These are phyloP conservation scores for Chaetoscypha palmicola DNA, from an alignment of 2,329 filamentous ascomycete genomes.

Conservation along the genomic window DNA sequence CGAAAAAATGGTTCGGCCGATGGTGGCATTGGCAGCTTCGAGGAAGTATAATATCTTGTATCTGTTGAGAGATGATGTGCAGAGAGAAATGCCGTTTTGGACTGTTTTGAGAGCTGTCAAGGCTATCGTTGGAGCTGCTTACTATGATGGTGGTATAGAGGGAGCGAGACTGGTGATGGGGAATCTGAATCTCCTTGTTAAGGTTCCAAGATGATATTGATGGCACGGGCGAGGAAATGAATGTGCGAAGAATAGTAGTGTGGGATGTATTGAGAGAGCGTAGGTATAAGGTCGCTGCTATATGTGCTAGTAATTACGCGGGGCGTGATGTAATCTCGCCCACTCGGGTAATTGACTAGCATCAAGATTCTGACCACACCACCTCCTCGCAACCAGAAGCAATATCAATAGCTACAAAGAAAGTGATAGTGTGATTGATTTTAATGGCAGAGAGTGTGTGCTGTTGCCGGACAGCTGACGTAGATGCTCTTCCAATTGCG, in stretches of 20 bases:
- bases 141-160: constrained; percentile 21
- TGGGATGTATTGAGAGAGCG: not conserved
- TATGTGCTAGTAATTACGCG: not conserved
- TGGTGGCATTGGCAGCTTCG: too few relatives aligned
- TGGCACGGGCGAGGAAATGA: not conserved
- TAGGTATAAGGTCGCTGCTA: too few relatives aligned
- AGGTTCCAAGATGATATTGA: not conserved
- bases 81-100: constrained; percentile 10
- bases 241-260: not conserved
- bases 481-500: too few relatives aligned
- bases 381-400: not conserved
- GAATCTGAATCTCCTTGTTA: constrained; percentile 12
- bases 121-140: constrained; percentile 23
- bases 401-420: not conserved
- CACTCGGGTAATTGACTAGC: not conserved
- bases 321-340: not conserved
- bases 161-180: constrained; percentile 14
- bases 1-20: too few relatives aligned
- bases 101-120: constrained; percentile 16
- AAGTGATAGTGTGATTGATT: not conserved
- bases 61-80: constrained; percentile 15
- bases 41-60: constrained; percentile 9
- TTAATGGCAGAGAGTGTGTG: too few relatives aligned
- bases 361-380: not conserved
- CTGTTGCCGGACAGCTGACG: too few relatives aligned